Conservation (phyloP, 352 stramenopile species). For the Phytopythium cucurbitacearum region DNA sequence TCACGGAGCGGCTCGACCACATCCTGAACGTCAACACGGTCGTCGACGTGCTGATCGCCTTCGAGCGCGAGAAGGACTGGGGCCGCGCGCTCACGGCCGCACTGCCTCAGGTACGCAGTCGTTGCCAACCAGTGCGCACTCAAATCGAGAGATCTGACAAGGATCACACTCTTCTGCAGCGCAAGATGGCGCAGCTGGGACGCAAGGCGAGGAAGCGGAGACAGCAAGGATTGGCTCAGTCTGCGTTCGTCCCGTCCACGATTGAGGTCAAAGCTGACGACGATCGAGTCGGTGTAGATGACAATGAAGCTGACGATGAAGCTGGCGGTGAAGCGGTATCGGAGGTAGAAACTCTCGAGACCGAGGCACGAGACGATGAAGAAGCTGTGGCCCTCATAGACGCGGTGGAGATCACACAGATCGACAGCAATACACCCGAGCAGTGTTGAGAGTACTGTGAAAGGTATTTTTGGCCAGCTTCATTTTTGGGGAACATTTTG, state of each 20-base stretch:
- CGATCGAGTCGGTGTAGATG: not conserved
- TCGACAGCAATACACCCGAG: too few relatives aligned
- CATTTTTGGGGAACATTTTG: not conserved
- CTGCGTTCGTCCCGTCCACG: too few relatives aligned
- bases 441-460: too few relatives aligned
- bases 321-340: too few relatives aligned
- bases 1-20: slow-evolving; percentile 61
- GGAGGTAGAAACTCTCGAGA: too few relatives aligned
- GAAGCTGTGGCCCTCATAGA: too few relatives aligned
- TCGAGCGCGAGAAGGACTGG: slow-evolving; percentile 46
- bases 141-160: too few relatives aligned
- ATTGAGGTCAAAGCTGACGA: not conserved
- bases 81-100: slow-evolving; percentile 32
- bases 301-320: not conserved
- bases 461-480: too few relatives aligned
- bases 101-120: slow-evolving; percentile 41
- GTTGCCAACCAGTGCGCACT: not conserved
- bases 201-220: slow-evolving; percentile 28
- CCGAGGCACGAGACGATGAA: too few relatives aligned
- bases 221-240: slow-evolving; percentile 3
- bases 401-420: too few relatives aligned
- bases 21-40: slow-evolving; percentile 84
- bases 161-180: slow-evolving; percentile 9
- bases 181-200: slow-evolving; percentile 35
- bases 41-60: slow-evolving; percentile 61